A percentile compares a stretch with the other conserved stretches of the same genome.
Conservation (phyloP, 2,329 filamentous ascomycete genomes). For the Epicoccum nigrum region DNA sequence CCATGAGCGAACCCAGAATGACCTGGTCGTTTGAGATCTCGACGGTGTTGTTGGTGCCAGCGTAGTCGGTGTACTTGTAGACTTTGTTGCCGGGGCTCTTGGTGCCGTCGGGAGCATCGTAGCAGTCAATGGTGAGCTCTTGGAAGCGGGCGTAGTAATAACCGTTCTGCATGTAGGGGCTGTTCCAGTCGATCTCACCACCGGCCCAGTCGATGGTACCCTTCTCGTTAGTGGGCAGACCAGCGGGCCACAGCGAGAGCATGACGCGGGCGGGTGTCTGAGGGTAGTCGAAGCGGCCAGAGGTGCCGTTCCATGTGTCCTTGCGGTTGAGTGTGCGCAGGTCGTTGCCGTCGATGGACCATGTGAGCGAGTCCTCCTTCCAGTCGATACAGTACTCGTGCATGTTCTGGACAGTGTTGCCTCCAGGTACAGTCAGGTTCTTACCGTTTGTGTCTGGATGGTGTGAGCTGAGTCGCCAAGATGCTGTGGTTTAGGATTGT, state of each 20-base stretch:
- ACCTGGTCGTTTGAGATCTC: constrained; percentile 76
- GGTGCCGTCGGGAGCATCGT: constrained; percentile 75
- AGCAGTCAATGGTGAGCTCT: constrained; percentile 85
- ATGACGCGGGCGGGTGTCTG: constrained; percentile 91
- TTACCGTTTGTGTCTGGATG: constrained; percentile 71
- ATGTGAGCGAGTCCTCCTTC: constrained; percentile 84
- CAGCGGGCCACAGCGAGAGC: constrained; percentile 95
- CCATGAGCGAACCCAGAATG: constrained; percentile 77
- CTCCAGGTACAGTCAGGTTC: constrained; percentile 65
- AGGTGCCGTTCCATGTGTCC: constrained; percentile 84
- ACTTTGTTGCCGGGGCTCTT: constrained; percentile 65
- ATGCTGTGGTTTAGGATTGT: no score
- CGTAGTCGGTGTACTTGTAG: constrained; percentile 74
- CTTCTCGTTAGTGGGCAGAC: constrained; percentile 74
- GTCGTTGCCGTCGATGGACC: constrained; percentile 82
- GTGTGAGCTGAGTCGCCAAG: constrained; percentile 24
- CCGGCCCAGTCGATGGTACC: constrained; percentile 94
- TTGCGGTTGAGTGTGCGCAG: constrained; percentile 75
- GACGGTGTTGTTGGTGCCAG: constrained; percentile 75
- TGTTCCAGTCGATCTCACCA: constrained; percentile 86
- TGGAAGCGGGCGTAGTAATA: constrained; percentile 88
- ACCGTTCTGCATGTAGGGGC: constrained; percentile 78
- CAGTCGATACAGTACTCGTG: constrained; percentile 95
- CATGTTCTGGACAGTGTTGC: constrained; percentile 74
- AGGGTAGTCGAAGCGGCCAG: constrained; percentile 83